Percentiles rank a stretch among this genome's conserved stretches.
These are phyloP conservation scores for Trichosporon coremiiforme DNA, from an alignment of 1,284 basidiomycete genomes.

Conservation along the genomic window DNA sequence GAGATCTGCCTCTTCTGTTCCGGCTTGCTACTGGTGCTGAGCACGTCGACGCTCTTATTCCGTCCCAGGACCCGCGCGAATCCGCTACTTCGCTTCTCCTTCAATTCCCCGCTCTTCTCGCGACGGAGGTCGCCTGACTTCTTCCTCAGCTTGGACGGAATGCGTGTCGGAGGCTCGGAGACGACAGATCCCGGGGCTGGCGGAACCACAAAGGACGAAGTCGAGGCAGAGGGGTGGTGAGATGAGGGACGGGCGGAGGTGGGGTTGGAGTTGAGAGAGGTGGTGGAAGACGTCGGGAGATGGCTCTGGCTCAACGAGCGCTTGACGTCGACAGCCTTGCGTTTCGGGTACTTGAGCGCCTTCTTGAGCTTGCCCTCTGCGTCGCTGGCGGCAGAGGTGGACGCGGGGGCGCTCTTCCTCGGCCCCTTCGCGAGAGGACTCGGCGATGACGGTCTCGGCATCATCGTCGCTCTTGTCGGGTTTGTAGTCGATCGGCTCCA, in stretches of 20 bases:
- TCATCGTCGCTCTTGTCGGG: not conserved
- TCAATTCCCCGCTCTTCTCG: not conserved
- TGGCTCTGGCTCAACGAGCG: constrained; percentile 15
- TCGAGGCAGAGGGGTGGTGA: not conserved
- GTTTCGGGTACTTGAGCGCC: not conserved
- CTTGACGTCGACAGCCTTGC: constrained; percentile 16
- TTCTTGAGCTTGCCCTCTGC: not conserved
- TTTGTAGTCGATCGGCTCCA: not conserved
- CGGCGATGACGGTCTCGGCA: not conserved
- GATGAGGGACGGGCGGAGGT: not conserved
- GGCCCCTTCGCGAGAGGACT: not conserved
- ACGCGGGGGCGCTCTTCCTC: not conserved
- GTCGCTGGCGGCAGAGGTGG: not conserved
- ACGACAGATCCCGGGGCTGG: not conserved
- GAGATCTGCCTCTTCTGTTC: not conserved
- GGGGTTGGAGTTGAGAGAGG: not conserved
- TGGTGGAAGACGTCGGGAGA: not conserved
- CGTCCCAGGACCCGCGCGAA: not conserved
- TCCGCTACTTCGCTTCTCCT: not conserved
- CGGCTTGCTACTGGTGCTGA: not conserved
- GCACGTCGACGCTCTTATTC: constrained; percentile 15
- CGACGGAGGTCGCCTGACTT: not conserved
- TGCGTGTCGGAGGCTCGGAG: not conserved
- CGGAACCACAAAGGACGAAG: not conserved
- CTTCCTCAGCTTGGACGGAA: constrained; percentile 10